Conservation (phyloP, 1,139 yeast species). For the Waltiozyma sp. region DNA sequence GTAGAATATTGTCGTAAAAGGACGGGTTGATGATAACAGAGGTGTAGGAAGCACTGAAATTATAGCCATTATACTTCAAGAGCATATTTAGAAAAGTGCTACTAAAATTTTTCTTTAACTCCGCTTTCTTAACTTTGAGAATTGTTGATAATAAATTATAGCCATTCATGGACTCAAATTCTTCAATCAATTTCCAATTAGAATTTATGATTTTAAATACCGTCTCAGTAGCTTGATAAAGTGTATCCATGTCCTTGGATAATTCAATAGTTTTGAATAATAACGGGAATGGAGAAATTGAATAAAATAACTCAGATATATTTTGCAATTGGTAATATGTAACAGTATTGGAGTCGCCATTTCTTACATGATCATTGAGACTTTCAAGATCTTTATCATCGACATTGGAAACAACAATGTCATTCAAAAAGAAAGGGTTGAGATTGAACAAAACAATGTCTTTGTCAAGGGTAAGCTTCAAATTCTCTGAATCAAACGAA, state of each 20-base stretch:
- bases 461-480: slow-evolving; percentile 9
- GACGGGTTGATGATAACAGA: slow-evolving; percentile 33
- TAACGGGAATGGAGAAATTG: slow-evolving; percentile 27
- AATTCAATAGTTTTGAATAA: slow-evolving; percentile 24
- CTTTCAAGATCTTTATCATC: slow-evolving; percentile 1
- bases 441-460: slow-evolving; percentile 10
- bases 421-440: slow-evolving; percentile 8
- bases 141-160: slow-evolving; percentile 31
- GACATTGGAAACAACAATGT: neutral
- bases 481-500: slow-evolving; percentile 10
- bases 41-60: slow-evolving; percentile 27
- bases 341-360: neutral
- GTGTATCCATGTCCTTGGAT: slow-evolving; percentile 16
- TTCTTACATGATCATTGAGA: no score
- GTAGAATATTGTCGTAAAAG: slow-evolving; percentile 34
- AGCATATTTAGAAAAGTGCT: slow-evolving; percentile 29
- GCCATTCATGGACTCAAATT: slow-evolving; percentile 30
- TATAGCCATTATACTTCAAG: slow-evolving; percentile 35
- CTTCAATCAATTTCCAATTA: slow-evolving; percentile 24
- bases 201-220: slow-evolving; percentile 24
- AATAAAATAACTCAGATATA: slow-evolving; percentile 23
- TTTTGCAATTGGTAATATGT: slow-evolving; percentile 12
- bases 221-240: slow-evolving; percentile 20
- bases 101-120: slow-evolving; percentile 15
- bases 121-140: slow-evolving; percentile 24